phyloP scores from a whole-genome alignment of 2,329 filamentous ascomycete genomes.

The Onygenales sp. region DNA sequence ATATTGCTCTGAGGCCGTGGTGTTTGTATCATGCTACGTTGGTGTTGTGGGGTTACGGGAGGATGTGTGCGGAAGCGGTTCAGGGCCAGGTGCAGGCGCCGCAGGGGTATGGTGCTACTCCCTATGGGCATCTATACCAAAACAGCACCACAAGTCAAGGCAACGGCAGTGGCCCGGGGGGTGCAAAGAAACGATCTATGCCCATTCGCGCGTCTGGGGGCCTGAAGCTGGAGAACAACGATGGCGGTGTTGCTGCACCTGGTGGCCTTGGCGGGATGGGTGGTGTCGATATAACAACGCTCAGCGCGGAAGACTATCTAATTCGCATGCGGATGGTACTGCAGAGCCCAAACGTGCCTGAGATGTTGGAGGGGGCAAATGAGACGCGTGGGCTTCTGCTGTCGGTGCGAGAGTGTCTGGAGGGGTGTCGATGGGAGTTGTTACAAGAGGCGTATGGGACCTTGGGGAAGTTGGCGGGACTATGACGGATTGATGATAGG shows the following conservation, averaged over 20 bases:
- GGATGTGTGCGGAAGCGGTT: neutral
- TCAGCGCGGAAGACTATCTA: conserved; percentile 14
- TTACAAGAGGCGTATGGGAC: conserved; percentile 18
- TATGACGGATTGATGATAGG: neutral
- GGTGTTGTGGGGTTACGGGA: conserved; percentile 18
- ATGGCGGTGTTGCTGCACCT: neutral
- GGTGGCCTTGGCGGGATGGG: neutral
- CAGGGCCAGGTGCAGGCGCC: conserved; percentile 8
- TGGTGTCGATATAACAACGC: neutral
- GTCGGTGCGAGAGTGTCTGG: conserved; percentile 14
- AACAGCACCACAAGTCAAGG: too few relatives aligned
- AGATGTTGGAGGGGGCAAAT: conserved; percentile 8
- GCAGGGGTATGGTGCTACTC: neutral
- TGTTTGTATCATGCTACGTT: conserved; percentile 17
- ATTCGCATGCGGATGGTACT: conserved; percentile 15
- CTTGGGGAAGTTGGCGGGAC: conserved; percentile 11
- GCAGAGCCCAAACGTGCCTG: conserved; percentile 9
- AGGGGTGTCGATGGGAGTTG: conserved; percentile 19
- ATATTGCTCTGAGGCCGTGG: conserved; percentile 18
- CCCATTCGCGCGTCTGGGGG: too few relatives aligned
- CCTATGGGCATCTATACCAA: too few relatives aligned
- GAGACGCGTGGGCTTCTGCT: conserved; percentile 14
- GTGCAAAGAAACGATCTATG: too few relatives aligned
- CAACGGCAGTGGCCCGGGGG: too few relatives aligned
- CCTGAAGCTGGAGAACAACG: neutral